Percentiles rank a stretch among this genome's conserved stretches.
Conservation (phyloP, 495 filamentous ascomycete genomes). For the Patellaria atrata region DNA sequence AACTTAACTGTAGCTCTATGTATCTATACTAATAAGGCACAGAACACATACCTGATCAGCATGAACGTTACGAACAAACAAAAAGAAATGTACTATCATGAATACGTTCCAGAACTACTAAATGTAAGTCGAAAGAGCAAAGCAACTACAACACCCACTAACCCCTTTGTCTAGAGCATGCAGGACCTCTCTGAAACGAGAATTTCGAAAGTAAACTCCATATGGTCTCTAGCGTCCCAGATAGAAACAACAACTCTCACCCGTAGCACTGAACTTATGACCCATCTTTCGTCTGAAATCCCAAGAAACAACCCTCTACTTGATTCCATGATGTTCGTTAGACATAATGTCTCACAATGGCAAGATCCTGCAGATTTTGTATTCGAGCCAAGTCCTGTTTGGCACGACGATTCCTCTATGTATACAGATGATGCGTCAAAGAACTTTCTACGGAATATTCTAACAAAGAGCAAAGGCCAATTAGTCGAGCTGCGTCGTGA, state of each 20-base stretch:
- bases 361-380: slow-evolving; percentile 68
- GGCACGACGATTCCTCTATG: slow-evolving; percentile 86
- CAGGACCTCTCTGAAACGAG: slow-evolving; percentile 89
- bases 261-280: slow-evolving; percentile 53
- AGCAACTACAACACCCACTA: slow-evolving; percentile 7
- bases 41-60: slow-evolving; percentile 88
- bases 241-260: slow-evolving; percentile 63
- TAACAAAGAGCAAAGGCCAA: slow-evolving; percentile 77
- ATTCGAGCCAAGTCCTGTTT: slow-evolving; percentile 93
- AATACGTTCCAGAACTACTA: slow-evolving; percentile 87
- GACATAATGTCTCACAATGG: slow-evolving; percentile 70
- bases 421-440: slow-evolving; percentile 71
- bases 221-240: slow-evolving; percentile 68
- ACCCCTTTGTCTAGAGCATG: slow-evolving; percentile 35
- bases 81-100: slow-evolving; percentile 91
- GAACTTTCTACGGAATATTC: slow-evolving; percentile 77
- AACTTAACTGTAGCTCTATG: not conserved
- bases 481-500: slow-evolving; percentile 65
- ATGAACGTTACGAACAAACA: slow-evolving; percentile 95
- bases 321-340: slow-evolving; percentile 94
- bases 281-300: slow-evolving; percentile 63
- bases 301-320: slow-evolving; percentile 74
- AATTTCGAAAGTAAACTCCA: slow-evolving; percentile 60
- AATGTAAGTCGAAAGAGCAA: slow-evolving; percentile 71
- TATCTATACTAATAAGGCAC: slow-evolving; percentile 13